phyloP scores from a whole-genome alignment of 352 stramenopile genomes.

The Globisporangium iwayamae region DNA sequence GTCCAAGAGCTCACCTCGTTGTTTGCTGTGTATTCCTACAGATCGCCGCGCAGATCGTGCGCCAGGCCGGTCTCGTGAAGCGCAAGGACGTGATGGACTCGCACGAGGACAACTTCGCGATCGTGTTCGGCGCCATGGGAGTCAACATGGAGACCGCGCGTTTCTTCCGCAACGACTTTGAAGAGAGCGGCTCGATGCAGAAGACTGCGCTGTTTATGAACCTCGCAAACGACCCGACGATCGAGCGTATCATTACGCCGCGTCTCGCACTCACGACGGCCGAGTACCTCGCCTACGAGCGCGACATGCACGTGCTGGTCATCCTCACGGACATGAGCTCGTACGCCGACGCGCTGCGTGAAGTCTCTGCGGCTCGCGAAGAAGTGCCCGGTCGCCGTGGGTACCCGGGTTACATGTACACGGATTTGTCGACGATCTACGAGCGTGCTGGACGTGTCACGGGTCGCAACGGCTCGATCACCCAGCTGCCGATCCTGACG shows the following conservation, averaged over 20 bases:
- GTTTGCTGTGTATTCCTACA: conserved; percentile 18
- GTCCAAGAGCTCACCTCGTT: no score
- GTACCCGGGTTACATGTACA: conserved; percentile 99
- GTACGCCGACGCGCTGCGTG: conserved; percentile 97
- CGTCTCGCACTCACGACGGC: conserved; percentile 97
- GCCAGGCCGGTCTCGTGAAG: conserved; percentile 97
- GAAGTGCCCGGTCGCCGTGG: conserved; percentile 97
- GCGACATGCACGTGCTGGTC: conserved; percentile 98
- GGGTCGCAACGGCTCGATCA: conserved; percentile 98
- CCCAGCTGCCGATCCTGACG: conserved; percentile 98
- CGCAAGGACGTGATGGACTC: conserved; percentile 98
- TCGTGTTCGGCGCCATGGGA: conserved; percentile 99
- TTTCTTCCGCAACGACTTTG: conserved; percentile 97
- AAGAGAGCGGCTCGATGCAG: conserved; percentile 98
- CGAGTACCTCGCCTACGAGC: conserved; percentile 99
- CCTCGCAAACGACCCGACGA: conserved; percentile 99
- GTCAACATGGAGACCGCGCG: conserved; percentile 99
- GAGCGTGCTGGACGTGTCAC: conserved; percentile 97
- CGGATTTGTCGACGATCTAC: conserved; percentile 99
- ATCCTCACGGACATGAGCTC: conserved; percentile 99
- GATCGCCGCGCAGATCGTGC: conserved; percentile 98
- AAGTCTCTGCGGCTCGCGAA: conserved; percentile 93
- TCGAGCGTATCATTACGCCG: conserved; percentile 99
- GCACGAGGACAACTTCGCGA: conserved; percentile 99
- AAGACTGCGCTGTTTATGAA: conserved; percentile 99